Conservation (phyloP, 2,329 filamentous ascomycete species). For the Trichophyton schoenleinii region DNA sequence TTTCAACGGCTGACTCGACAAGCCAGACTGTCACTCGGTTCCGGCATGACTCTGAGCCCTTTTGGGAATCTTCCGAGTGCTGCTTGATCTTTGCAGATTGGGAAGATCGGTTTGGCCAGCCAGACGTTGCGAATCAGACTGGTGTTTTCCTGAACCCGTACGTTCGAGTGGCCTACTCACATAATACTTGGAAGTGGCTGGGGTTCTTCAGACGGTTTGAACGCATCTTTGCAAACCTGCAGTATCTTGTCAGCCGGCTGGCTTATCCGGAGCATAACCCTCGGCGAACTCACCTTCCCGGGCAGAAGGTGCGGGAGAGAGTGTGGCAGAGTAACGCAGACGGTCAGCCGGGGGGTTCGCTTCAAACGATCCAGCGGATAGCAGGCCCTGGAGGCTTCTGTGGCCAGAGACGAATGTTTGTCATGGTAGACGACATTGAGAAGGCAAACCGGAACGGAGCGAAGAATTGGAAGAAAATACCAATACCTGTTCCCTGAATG, state of each 20-base stretch:
- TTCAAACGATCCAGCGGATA: conserved; percentile 6
- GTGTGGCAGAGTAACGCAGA: conserved; percentile 4
- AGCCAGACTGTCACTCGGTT: not conserved
- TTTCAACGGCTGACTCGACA: not conserved
- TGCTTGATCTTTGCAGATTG: conserved; percentile 10
- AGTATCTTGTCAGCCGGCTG: conserved; percentile 11
- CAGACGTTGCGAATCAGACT: not conserved
- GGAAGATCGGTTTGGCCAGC: conserved; percentile 7
- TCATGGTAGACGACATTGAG: conserved; percentile 8
- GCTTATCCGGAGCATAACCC: conserved; percentile 11
- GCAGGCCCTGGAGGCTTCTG: conserved; percentile 8
- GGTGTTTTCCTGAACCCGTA: conserved; percentile 9
- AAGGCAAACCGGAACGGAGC: conserved; percentile 4
- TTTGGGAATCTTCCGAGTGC: conserved; percentile 10
- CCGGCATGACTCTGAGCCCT: conserved; percentile 5
- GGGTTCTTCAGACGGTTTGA: conserved; percentile 9
- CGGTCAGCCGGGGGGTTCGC: conserved; percentile 4
- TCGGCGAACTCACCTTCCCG: conserved; percentile 5
- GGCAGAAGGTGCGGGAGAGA: conserved; percentile 2
- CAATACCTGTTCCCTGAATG: conserved; percentile 5
- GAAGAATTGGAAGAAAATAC: conserved; percentile 10
- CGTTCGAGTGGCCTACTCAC: conserved; percentile 8
- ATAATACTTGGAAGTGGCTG: conserved; percentile 8
- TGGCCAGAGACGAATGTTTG: conserved; percentile 11
- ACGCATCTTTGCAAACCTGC: conserved; percentile 9